phyloP scores from a whole-genome alignment of 2,329 filamentous ascomycete species.

The Herpotrichia juniperi region DNA sequence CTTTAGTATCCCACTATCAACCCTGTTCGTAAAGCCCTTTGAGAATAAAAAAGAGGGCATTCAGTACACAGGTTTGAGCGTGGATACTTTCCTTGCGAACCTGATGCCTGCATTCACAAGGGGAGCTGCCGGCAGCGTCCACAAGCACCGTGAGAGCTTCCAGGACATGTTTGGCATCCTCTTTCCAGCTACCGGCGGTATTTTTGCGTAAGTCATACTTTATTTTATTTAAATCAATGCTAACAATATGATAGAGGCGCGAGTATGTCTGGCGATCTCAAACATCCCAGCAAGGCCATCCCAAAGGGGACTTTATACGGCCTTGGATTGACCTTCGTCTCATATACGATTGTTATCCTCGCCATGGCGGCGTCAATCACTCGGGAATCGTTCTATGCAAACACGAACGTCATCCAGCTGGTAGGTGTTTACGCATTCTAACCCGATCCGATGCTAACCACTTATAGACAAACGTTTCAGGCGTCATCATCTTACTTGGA shows the following conservation, averaged over 20 bases:
- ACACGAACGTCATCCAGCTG: conserved; percentile 80
- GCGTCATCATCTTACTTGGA: conserved; percentile 74
- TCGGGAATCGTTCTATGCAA: conserved; percentile 72
- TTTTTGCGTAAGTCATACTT: conserved; percentile 57
- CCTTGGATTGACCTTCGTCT: conserved; percentile 73
- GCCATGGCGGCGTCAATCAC: conserved; percentile 80
- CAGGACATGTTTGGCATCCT: conserved; percentile 85
- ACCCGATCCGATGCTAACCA: not conserved
- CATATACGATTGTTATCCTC: conserved; percentile 78
- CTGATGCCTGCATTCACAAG: conserved; percentile 70
- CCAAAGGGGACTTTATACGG: conserved; percentile 83
- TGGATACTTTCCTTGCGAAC: conserved; percentile 74
- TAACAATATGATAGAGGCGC: conserved; percentile 65
- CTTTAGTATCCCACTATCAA: conserved; percentile 82
- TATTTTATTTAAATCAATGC: not conserved
- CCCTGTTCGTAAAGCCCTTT: conserved; percentile 72
- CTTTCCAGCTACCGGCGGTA: conserved; percentile 72
- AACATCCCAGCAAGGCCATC: conserved; percentile 82
- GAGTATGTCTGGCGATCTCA: conserved; percentile 88
- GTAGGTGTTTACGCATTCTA: conserved; percentile 42
- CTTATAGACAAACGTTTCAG: conserved; percentile 72
- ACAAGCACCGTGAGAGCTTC: conserved; percentile 71
- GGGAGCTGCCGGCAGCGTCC: conserved; percentile 66
- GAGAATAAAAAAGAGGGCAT: conserved; percentile 66
- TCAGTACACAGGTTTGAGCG: conserved; percentile 77